These are phyloP conservation scores for Sophora flavescens DNA, from an alignment of 306 rosid genomes.

Conservation along the genomic window DNA sequence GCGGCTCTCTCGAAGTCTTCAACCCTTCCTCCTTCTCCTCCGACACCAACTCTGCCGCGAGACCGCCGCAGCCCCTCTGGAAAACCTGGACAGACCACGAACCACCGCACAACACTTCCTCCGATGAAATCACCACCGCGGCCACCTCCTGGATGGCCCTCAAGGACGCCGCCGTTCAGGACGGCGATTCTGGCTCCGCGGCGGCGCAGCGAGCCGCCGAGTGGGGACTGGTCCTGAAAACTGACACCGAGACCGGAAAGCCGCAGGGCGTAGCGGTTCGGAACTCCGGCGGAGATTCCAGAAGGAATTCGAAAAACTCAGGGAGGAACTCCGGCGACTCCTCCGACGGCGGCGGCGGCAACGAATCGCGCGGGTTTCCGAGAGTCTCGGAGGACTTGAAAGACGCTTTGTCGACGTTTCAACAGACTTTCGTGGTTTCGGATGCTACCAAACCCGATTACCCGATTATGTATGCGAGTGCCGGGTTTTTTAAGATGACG, in stretches of 20 bases:
- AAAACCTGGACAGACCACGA: slow-evolving; percentile 57
- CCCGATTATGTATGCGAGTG: slow-evolving; percentile 94
- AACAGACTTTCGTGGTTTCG: slow-evolving; percentile 92
- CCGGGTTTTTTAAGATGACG: slow-evolving; percentile 95
- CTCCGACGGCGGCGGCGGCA: slow-evolving; percentile 63
- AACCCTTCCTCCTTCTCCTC: slow-evolving; percentile 62
- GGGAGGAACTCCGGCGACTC: slow-evolving; percentile 73
- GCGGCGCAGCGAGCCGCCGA: slow-evolving; percentile 84
- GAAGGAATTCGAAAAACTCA: slow-evolving; percentile 73
- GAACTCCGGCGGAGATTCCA: slow-evolving; percentile 66
- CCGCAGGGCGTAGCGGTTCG: slow-evolving; percentile 78
- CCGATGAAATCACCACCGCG: slow-evolving; percentile 54
- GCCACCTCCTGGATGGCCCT: slow-evolving; percentile 93
- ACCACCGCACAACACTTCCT: slow-evolving; percentile 33
- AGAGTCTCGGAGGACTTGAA: slow-evolving; percentile 79
- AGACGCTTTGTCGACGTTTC: slow-evolving; percentile 84
- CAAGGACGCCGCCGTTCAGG: slow-evolving; percentile 52
- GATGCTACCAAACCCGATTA: slow-evolving; percentile 93
- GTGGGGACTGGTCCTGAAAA: slow-evolving; percentile 88
- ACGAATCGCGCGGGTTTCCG: slow-evolving; percentile 62
- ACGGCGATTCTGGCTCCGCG: slow-evolving; percentile 56
- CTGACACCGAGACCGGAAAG: slow-evolving; percentile 84
- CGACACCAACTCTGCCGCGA: slow-evolving; percentile 43
- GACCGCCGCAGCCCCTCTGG: slow-evolving; percentile 58
- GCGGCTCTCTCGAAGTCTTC: slow-evolving; percentile 93